Evolutionary conservation across 2,329 filamentous ascomycete species (phyloP).

Genomic region (Periconia digitata): DNA sequence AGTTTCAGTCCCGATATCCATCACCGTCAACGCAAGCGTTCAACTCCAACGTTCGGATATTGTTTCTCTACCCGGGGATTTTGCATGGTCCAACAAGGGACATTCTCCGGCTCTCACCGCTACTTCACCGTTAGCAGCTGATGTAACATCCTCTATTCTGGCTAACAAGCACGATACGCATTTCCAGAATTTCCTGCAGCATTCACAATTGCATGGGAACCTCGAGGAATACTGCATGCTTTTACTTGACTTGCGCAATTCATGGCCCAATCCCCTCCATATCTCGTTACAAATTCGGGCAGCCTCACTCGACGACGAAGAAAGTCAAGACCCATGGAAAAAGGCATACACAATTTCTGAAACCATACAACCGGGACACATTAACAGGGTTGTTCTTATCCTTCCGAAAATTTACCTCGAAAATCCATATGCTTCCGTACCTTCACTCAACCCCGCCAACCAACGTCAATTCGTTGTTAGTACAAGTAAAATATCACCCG

Average conservation of each 20-base stretch:
- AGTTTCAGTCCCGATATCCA: conserved; percentile 74
- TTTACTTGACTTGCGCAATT: conserved; percentile 82
- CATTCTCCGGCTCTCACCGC: not conserved
- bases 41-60: conserved; percentile 81
- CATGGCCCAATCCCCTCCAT: conserved; percentile 79
- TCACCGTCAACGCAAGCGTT: conserved; percentile 90
- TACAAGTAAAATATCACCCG: conserved; percentile 74
- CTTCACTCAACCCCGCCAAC: conserved; percentile 76
- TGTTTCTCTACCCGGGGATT: conserved; percentile 68
- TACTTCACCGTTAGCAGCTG: conserved; percentile 1
- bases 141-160: conserved; percentile 8
- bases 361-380: conserved; percentile 60
- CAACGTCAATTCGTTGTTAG: conserved; percentile 93
- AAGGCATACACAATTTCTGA: conserved; percentile 40
- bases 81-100: conserved; percentile 62
- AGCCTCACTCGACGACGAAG: conserved; percentile 3
- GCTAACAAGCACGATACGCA: conserved; percentile 37
- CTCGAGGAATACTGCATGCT: conserved; percentile 72
- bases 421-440: conserved; percentile 77
- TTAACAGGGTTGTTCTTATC: conserved; percentile 73
- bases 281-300: conserved; percentile 60
- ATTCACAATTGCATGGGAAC: conserved; percentile 45
- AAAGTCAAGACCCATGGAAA: conserved; percentile 15
- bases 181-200: conserved; percentile 50
- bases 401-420: conserved; percentile 73